phyloP scores from a whole-genome alignment of 164 flowering plant species.

The Nymphaea colorata region DNA sequence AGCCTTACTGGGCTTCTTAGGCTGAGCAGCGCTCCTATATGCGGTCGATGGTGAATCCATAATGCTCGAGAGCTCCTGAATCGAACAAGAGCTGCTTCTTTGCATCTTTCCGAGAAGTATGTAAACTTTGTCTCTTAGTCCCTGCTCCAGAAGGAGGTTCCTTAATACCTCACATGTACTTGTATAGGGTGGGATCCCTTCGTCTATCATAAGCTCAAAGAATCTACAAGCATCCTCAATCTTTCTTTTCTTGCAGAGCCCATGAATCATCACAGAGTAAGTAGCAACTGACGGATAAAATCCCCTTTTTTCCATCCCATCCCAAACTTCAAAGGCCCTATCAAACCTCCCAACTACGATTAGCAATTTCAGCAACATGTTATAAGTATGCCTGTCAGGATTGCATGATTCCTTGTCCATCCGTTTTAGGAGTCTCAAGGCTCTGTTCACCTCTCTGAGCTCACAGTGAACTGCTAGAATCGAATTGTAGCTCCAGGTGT shows the following conservation, averaged over 20 bases:
- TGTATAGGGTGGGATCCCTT: slow-evolving; percentile 79
- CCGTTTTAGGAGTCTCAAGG: slow-evolving; percentile 42
- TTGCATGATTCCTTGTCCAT: slow-evolving; percentile 51
- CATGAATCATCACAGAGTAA: slow-evolving; percentile 83
- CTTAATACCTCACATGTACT: slow-evolving; percentile 59
- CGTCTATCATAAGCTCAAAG: slow-evolving; percentile 91
- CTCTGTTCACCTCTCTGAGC: slow-evolving; percentile 58
- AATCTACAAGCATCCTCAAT: slow-evolving; percentile 72
- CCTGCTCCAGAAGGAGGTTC: slow-evolving; percentile 37
- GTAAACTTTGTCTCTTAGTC: slow-evolving; percentile 30
- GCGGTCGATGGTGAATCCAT: slow-evolving; percentile 19
- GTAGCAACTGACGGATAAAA: slow-evolving; percentile 78
- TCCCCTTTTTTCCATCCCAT: slow-evolving; percentile 44
- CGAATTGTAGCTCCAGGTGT: slow-evolving; percentile 71
- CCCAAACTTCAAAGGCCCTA: slow-evolving; percentile 53
- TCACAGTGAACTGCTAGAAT: slow-evolving; percentile 66
- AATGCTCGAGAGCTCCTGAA: slow-evolving; percentile 40
- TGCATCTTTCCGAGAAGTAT: slow-evolving; percentile 67
- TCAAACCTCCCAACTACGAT: slow-evolving; percentile 68
- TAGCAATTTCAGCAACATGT: slow-evolving; percentile 76
- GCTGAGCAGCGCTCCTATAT: not conserved
- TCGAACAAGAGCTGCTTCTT: slow-evolving; percentile 50
- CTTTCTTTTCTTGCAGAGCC: slow-evolving; percentile 65
- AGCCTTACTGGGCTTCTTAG: not conserved
- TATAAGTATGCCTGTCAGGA: slow-evolving; percentile 69